phyloP scores from a whole-genome alignment of 164 flowering plant species.

The Liriodendron chinense region DNA sequence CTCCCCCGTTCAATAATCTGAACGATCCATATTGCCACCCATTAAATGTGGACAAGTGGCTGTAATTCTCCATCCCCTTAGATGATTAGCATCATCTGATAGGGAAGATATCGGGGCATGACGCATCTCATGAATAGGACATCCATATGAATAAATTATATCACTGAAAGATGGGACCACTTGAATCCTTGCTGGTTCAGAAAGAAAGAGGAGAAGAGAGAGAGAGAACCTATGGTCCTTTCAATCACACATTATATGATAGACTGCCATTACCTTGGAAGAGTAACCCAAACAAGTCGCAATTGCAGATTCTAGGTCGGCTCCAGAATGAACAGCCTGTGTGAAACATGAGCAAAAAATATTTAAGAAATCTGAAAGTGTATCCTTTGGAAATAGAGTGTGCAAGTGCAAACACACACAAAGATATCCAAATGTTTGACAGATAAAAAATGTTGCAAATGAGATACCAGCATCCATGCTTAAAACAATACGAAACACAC shows the following conservation, averaged over 20 bases:
- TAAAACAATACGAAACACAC: too few species aligned
- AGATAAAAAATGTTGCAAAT: too few species aligned
- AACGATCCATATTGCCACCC: not conserved
- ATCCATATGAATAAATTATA: not conserved
- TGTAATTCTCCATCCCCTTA: not conserved
- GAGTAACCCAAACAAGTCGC: constrained; percentile 26
- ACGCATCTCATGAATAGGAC: not conserved
- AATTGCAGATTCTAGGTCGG: constrained; percentile 31
- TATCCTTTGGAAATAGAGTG: not conserved
- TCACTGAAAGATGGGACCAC: not conserved
- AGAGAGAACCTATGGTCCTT: not conserved
- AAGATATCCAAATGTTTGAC: too few species aligned
- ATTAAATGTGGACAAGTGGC: not conserved
- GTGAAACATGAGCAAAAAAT: not conserved
- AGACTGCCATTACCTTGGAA: constrained; percentile 22
- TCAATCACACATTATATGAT: not conserved
- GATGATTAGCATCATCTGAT: not conserved
- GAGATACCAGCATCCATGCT: too few species aligned
- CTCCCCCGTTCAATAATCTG: not conserved
- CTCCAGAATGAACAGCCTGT: constrained; percentile 36
- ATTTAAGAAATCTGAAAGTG: not conserved
- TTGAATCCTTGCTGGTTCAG: not conserved
- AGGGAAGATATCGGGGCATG: not conserved
- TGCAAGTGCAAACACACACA: too few species aligned
- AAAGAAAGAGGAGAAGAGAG: not conserved